Evolutionary conservation across 192 early-diverging fungal genomes (phyloP), one percentile per base, ranked within the genome.

Genomic region (Cladochytrium replicatum): DNA sequence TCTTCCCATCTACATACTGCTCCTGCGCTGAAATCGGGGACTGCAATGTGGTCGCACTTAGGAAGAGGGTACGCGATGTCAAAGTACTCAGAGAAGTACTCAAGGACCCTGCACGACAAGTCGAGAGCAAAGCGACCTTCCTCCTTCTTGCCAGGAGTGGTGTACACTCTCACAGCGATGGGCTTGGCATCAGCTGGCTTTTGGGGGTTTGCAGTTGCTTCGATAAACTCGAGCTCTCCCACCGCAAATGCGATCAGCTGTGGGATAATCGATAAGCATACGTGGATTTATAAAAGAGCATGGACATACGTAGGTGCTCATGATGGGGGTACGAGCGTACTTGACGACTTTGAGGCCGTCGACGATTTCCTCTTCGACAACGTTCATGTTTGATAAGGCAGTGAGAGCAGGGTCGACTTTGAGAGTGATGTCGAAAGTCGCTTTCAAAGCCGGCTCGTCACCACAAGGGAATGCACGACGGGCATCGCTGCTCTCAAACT

Each of bases 381-480:
- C 79, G 44, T 89, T 75, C 89, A 93, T 96, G 72, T 98, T 98
- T 37, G 88, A 89, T 30, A 98, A 69, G 11, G 90, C 94, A 21
- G 78, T 80, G 39, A 91, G 66, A 11, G 82, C 70, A 24, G 70
- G 69, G 23, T 69, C 74, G 28, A 98, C 87, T 31, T 80, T 71
- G 48, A 98, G 69, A 2, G 84, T 89, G 31, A 93, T 75, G 55
- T 93, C 87, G 46, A 96, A 99, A 0, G 87, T 91, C 25, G 93
- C 91, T 71, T 99, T 99, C 34, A 88, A 75, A 47, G 81, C 75
- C 27, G 95, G 95, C 72, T 97, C 95, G 68, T 99, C 93, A 82
- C 84, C 96, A 63, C 85, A 97, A n/a, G 95, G 95, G 65, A 98
- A 86, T 11, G 85, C 84, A 27, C 87, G 79, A 47, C 93, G 83